Evolutionary conservation across 1,284 basidiomycete genomes (phyloP).

Genomic region (Neolentinus lepideus): DNA sequence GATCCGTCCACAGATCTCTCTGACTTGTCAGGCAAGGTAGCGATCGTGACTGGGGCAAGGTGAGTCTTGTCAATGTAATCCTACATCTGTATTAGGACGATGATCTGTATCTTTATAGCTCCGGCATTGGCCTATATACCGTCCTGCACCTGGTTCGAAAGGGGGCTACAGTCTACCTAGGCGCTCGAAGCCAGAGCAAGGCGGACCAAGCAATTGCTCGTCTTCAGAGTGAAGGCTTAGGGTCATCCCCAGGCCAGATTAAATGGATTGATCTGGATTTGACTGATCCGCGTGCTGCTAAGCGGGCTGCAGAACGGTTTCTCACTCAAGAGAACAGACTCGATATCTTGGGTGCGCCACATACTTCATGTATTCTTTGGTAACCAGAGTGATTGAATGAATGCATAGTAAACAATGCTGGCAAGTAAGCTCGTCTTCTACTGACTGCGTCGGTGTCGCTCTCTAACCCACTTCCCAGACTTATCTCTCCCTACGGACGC

Average conservation of each 20-base stretch:
- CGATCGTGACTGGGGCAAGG: slow-evolving; percentile 35
- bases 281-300: slow-evolving; percentile 5
- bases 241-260: slow-evolving; percentile 5
- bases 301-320: slow-evolving; percentile 7
- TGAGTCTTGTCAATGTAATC: slow-evolving; percentile 11
- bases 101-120: slow-evolving; percentile 2
- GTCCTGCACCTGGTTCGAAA: slow-evolving; percentile 11
- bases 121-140: slow-evolving; percentile 14
- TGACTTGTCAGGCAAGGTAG: slow-evolving; percentile 29
- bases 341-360: slow-evolving; percentile 14
- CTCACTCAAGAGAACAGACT: slow-evolving; percentile 6
- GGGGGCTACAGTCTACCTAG: slow-evolving; percentile 16
- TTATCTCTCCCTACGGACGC: neutral
- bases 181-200: slow-evolving; percentile 10
- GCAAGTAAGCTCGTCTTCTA: slow-evolving; percentile 24
- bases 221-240: slow-evolving; percentile 5
- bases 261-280: slow-evolving; percentile 7
- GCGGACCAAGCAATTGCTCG: slow-evolving; percentile 7
- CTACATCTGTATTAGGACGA: too few species aligned
- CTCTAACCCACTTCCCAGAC: neutral
- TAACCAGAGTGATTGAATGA: neutral
- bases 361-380: neutral
- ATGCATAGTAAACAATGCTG: slow-evolving; percentile 39
- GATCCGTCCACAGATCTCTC: slow-evolving; percentile 21
- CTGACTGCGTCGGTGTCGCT: neutral